Evolutionary conservation across 116 monocot genomes (phyloP), one percentile per base, ranked within the genome.

Genomic region (Papilionanthe hybrid): DNA sequence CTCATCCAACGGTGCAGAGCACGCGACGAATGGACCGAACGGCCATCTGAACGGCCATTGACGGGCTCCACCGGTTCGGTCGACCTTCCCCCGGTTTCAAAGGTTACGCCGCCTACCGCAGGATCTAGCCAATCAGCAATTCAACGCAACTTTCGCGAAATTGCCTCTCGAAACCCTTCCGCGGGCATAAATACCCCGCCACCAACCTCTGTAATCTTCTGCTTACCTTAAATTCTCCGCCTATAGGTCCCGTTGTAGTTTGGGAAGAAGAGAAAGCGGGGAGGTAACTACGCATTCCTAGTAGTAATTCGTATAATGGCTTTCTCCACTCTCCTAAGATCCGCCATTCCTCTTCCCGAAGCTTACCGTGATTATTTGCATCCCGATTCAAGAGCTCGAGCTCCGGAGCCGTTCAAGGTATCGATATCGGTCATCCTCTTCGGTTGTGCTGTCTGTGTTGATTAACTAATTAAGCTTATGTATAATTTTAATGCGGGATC

Each of bases 271-370:
- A 19, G 49, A 75, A 63, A 81, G 28, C 63, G 75, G 23, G 5
- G 28, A 25, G 13, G 53, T 17, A 30, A 22, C 69, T 32, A 32
- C 32, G 32, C 32, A 32, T 32, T 32, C 2, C 32, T 32, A 1
- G 32, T 32, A 13, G 4, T 47, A 27, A 20, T 20, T 9, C 10
- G 77, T 28, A 15, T 67, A 69, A 85, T 86, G 83, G 86, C 89
- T 72, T 86, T 68, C 72, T 84, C 89, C 20, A n/a, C 56, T 75
- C 32, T 83, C 76, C 78, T 86, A 79, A 71, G 81, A 84, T 83
- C 89, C 9, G 79, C 84, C 0, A 30, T 76, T 10, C 77, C 84
- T 29, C 49, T 66, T 9, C 25, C 75, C 75, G 78, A 29, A 30
- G 82, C 82, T 84, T 80, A 79, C 67, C 72, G 71, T 63, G 79